Evolutionary conservation across 208 protist genomes (phyloP).

Genomic region (Trypanosoma mega): DNA sequence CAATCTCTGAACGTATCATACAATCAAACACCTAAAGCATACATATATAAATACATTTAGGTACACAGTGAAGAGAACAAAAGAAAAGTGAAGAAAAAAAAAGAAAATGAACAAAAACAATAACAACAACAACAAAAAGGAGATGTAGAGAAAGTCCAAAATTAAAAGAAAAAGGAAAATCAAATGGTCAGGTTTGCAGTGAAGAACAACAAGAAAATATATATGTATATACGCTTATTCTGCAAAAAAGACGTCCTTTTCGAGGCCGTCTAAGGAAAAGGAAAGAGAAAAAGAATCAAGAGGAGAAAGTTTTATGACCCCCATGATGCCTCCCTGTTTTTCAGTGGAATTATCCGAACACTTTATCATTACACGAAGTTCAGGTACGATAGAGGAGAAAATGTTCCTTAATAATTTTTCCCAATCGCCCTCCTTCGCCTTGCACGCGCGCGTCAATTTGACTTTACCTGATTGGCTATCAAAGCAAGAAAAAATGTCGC

Average conservation of each 20-base stretch:
- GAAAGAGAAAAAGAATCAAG: constrained; percentile 40
- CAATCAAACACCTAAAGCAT: background rate
- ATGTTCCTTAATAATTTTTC: constrained; percentile 8
- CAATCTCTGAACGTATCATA: constrained; percentile 68
- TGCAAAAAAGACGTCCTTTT: background rate
- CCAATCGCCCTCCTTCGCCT: background rate
- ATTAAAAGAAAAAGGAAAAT: constrained; percentile 18
- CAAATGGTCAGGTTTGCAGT: background rate
- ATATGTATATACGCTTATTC: constrained; percentile 8
- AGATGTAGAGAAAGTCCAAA: background rate
- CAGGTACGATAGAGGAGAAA: constrained; percentile 6
- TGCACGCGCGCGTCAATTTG: background rate
- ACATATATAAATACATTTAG: constrained; percentile 11
- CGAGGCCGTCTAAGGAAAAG: constrained; percentile 32
- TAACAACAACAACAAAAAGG: constrained; percentile 16
- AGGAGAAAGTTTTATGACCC: constrained; percentile 8
- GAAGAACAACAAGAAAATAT: constrained; percentile 4
- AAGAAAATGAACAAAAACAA: constrained; percentile 25
- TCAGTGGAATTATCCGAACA: background rate
- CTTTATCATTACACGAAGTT: constrained; percentile 2
- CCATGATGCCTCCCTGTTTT: background rate
- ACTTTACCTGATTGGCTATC: background rate
- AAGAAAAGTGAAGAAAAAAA: constrained; percentile 16
- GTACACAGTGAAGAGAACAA: constrained; percentile 6
- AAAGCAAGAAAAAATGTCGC: constrained; percentile 13